Percentiles rank a stretch among this genome's conserved stretches.
phyloP scores from a whole-genome alignment of 495 filamentous ascomycete species.

The Xylaria sp. region DNA sequence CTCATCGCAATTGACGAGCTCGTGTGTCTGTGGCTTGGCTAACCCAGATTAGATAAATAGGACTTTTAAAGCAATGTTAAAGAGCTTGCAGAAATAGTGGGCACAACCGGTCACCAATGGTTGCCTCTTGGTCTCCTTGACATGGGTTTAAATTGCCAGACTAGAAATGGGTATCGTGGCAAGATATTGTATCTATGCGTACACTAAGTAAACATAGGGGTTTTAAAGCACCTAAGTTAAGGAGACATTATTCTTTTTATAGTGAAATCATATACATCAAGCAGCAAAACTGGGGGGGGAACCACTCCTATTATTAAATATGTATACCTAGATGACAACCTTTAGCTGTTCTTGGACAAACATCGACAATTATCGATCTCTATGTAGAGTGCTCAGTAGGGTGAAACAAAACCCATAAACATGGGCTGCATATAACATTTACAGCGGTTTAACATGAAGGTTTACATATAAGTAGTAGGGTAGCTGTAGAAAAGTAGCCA shows the following conservation, averaged over 20 bases:
- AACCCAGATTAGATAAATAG: background rate
- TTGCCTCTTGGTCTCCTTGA: background rate
- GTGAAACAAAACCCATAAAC: background rate
- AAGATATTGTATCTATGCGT: background rate
- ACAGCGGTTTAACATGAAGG: background rate
- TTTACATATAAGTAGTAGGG: too few species aligned
- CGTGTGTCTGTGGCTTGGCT: background rate
- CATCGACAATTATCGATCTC: background rate
- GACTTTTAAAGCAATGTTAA: constrained; percentile 11
- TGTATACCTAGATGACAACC: background rate
- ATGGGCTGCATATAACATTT: background rate
- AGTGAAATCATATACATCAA: background rate
- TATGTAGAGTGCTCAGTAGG: too few species aligned
- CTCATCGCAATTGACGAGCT: background rate
- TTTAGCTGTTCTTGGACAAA: background rate
- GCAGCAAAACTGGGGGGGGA: background rate
- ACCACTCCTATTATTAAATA: background rate
- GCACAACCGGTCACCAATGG: background rate
- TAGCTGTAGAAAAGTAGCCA: too few species aligned
- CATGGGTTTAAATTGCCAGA: constrained; percentile 16
- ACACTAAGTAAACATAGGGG: background rate
- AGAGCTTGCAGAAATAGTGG: constrained; percentile 32
- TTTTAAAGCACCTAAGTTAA: background rate
- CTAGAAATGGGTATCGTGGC: background rate
- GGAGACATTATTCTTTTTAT: background rate